Percentiles rank a stretch among this genome's conserved stretches.
Evolutionary conservation across 306 rosid species (phyloP).

Genomic region (Comarum palustre): DNA sequence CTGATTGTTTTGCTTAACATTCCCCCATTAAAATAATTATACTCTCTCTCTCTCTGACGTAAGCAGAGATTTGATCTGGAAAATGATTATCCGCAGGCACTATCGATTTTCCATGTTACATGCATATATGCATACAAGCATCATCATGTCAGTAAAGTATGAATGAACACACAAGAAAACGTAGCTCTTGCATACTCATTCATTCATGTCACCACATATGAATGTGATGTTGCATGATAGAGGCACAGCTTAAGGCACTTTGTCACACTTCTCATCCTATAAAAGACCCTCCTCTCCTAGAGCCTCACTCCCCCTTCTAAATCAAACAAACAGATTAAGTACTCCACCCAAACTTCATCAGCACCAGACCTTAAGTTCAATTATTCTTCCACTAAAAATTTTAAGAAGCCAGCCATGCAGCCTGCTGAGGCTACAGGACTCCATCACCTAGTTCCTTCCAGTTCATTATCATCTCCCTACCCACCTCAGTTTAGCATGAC

Average conservation of each 20-base stretch:
- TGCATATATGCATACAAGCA: conserved; percentile 22
- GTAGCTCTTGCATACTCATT: background rate
- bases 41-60: conserved; percentile 46
- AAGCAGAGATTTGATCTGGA: conserved; percentile 48
- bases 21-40: conserved; percentile 47
- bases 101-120: conserved; percentile 34
- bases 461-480: conserved; percentile 41
- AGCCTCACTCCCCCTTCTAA: conserved; percentile 39
- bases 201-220: conserved; percentile 5
- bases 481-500: conserved; percentile 32
- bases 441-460: conserved; percentile 49
- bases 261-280: conserved; percentile 49
- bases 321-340: conserved; percentile 20
- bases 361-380: conserved; percentile 20
- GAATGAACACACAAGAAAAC: background rate
- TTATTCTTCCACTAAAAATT: background rate
- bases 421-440: conserved; percentile 47
- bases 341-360: conserved; percentile 27
- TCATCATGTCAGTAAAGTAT: conserved; percentile 22
- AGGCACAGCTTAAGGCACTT: conserved; percentile 35
- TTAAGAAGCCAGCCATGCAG: conserved; percentile 53
- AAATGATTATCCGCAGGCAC: conserved; percentile 70
- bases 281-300: conserved; percentile 45
- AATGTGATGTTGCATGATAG: conserved; percentile 29
- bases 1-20: conserved; percentile 44